Conservation (phyloP, 1,284 basidiomycete species). For the Lignosus rhinocerotis region DNA sequence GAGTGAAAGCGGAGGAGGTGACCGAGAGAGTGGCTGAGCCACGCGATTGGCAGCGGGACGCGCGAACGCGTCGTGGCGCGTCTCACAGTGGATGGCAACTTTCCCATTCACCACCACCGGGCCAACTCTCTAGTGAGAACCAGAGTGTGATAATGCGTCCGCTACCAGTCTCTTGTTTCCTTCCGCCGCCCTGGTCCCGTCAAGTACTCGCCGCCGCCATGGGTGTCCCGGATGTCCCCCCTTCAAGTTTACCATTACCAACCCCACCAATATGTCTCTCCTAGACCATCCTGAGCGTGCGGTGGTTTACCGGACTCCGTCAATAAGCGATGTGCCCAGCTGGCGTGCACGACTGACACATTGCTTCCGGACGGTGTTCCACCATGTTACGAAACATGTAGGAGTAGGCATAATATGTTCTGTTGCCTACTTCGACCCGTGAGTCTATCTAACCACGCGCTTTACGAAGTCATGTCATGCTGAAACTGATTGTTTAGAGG, state of each 20-base stretch:
- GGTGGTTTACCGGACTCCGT: slow-evolving; percentile 12
- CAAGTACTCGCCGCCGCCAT: slow-evolving; percentile 26
- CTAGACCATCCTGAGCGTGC: slow-evolving; percentile 23
- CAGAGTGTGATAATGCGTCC: slow-evolving; percentile 15
- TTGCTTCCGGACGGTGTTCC: slow-evolving; percentile 28
- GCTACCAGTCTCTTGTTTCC: slow-evolving; percentile 30
- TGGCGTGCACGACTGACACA: slow-evolving; percentile 9
- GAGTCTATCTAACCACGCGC: slow-evolving; percentile 25
- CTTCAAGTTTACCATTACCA: slow-evolving; percentile 11
- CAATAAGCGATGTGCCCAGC: slow-evolving; percentile 7
- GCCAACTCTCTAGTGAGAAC: slow-evolving; percentile 26
- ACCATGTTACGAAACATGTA: slow-evolving; percentile 54
- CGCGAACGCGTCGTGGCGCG: slow-evolving; percentile 13
- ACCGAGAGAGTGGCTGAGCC: slow-evolving; percentile 7
- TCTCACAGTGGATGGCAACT: slow-evolving; percentile 26
- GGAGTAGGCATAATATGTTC: slow-evolving; percentile 59
- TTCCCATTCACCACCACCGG: slow-evolving; percentile 22
- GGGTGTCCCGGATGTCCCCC: slow-evolving; percentile 8
- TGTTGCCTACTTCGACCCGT: slow-evolving; percentile 71
- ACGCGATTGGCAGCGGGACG: slow-evolving; percentile 17
- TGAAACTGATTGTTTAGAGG: slow-evolving; percentile 34
- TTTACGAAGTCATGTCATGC: background rate
- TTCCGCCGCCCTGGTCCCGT: slow-evolving; percentile 29
- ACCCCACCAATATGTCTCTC: slow-evolving; percentile 20
- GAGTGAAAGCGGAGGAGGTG: slow-evolving; percentile 6